A percentile compares a stretch with the other conserved stretches of the same genome.
Conservation (phyloP, 1,139 yeast species). For the Yamadazyma sp. region DNA sequence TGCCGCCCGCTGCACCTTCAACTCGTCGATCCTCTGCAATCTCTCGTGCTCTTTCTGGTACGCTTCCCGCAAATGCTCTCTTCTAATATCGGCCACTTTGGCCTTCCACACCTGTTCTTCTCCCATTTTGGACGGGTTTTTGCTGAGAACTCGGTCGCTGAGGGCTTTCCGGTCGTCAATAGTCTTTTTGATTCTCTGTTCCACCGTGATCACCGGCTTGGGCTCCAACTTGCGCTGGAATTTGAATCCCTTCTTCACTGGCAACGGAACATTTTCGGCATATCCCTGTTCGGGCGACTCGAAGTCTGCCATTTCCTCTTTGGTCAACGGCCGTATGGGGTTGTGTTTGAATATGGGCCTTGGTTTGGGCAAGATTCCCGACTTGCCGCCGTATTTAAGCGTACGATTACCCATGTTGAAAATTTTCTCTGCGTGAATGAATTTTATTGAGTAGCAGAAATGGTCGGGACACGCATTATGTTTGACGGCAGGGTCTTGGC, state of each 20-base stretch:
- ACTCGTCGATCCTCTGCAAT: constrained; percentile 41
- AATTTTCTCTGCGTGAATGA: constrained; percentile 7
- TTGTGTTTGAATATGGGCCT: constrained; percentile 64
- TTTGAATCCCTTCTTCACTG: constrained; percentile 54
- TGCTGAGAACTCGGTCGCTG: constrained; percentile 12
- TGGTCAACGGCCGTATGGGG: constrained; percentile 57
- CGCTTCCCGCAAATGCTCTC: constrained; percentile 68
- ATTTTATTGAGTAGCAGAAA: too few species aligned
- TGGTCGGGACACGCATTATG: constrained; percentile 1
- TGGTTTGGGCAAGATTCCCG: constrained; percentile 79
- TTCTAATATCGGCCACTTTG: constrained; percentile 67
- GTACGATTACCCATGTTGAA: constrained; percentile 48
- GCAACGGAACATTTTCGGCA: constrained; percentile 73
- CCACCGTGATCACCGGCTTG: constrained; percentile 57
- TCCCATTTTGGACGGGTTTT: constrained; percentile 9
- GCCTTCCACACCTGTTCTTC: constrained; percentile 48
- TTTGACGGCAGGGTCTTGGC: too few species aligned
- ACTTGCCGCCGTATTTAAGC: constrained; percentile 60
- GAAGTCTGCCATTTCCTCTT: constrained; percentile 35
- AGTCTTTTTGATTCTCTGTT: constrained; percentile 53
- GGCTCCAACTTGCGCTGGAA: constrained; percentile 43
- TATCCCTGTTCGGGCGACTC: constrained; percentile 61
- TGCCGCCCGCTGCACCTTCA: constrained; percentile 28
- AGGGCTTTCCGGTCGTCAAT: constrained; percentile 45
- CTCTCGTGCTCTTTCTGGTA: constrained; percentile 60